phyloP scores from a whole-genome alignment of 352 stramenopile species.

The Hyaloperonospora arabidopsidis region DNA sequence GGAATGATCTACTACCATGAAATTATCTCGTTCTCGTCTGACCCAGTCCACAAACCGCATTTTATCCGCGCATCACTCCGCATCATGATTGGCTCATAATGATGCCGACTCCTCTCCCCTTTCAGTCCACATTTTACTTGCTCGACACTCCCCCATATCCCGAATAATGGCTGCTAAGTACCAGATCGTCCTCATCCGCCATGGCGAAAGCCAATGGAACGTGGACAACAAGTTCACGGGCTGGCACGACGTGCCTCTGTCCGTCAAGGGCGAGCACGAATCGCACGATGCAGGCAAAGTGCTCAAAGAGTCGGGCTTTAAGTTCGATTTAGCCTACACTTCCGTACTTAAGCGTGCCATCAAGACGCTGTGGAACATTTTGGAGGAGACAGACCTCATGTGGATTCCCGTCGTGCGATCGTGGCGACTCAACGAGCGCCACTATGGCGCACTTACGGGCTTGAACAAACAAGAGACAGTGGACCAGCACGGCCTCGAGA shows the following conservation, averaged over 20 bases:
- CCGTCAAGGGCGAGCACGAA: constrained; percentile 82
- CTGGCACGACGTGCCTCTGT: constrained; percentile 96
- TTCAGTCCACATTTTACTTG: not conserved
- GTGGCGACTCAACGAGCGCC: constrained; percentile 96
- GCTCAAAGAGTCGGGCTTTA: constrained; percentile 88
- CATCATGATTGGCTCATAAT: too few relatives aligned
- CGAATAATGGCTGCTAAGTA: constrained; percentile 57
- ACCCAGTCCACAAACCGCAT: too few relatives aligned
- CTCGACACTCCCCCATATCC: too few relatives aligned
- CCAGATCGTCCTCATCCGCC: constrained; percentile 86
- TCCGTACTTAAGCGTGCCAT: constrained; percentile 97
- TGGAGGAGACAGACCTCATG: constrained; percentile 96
- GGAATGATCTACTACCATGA: too few relatives aligned
- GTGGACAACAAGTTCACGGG: constrained; percentile 98
- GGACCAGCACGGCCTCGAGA: constrained; percentile 96
- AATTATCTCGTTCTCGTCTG: too few relatives aligned
- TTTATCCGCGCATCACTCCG: too few relatives aligned
- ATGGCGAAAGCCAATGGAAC: constrained; percentile 98
- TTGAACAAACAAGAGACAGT: constrained; percentile 99
- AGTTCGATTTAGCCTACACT: constrained; percentile 93
- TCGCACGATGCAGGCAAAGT: constrained; percentile 92
- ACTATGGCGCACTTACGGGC: constrained; percentile 97
- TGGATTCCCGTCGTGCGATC: constrained; percentile 93
- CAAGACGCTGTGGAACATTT: constrained; percentile 94
- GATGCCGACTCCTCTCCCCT: too few relatives aligned